Conservation (phyloP, 1,284 basidiomycete genomes). For the Moesziomyces sp. region DNA sequence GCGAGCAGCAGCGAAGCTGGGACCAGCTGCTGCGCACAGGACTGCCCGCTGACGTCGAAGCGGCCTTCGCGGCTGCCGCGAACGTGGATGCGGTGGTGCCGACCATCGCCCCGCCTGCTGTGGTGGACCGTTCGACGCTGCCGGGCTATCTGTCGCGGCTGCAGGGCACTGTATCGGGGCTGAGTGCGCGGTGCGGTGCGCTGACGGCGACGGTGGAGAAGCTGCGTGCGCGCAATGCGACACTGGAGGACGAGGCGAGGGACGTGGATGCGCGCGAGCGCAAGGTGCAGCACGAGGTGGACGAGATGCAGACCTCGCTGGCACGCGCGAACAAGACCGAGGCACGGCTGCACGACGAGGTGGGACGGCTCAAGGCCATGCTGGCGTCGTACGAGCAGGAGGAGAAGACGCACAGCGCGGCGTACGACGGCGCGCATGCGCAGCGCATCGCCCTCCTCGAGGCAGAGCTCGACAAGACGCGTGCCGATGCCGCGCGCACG, state of each 20-base stretch:
- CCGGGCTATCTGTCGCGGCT: constrained; percentile 49
- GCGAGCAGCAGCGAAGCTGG: constrained; percentile 48
- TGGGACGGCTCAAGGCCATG: constrained; percentile 45
- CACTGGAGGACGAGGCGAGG: constrained; percentile 45
- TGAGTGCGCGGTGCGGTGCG: constrained; percentile 37
- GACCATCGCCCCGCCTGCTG: constrained; percentile 8
- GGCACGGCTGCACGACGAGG: constrained; percentile 36
- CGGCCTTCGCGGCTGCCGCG: constrained; percentile 45
- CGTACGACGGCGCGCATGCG: constrained; percentile 58
- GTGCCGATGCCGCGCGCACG: constrained; percentile 14
- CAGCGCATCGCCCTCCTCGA: constrained; percentile 61
- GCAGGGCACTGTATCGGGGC: constrained; percentile 47
- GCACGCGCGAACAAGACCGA: constrained; percentile 17
- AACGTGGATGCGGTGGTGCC: constrained; percentile 21
- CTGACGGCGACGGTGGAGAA: constrained; percentile 34
- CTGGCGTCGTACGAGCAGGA: constrained; percentile 57
- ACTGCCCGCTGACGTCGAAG: constrained; percentile 17
- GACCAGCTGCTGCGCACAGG: constrained; percentile 17
- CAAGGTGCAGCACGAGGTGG: constrained; percentile 52
- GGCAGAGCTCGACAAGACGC: constrained; percentile 32
- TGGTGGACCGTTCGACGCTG: constrained; percentile 37
- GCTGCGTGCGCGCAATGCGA: constrained; percentile 33
- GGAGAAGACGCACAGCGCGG: constrained; percentile 44
- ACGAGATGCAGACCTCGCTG: constrained; percentile 51
- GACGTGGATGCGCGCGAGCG: constrained; percentile 49